Base-by-base conservation (phyloP, 352 stramenopile species). In the Pythium phragmiticola region DNA sequence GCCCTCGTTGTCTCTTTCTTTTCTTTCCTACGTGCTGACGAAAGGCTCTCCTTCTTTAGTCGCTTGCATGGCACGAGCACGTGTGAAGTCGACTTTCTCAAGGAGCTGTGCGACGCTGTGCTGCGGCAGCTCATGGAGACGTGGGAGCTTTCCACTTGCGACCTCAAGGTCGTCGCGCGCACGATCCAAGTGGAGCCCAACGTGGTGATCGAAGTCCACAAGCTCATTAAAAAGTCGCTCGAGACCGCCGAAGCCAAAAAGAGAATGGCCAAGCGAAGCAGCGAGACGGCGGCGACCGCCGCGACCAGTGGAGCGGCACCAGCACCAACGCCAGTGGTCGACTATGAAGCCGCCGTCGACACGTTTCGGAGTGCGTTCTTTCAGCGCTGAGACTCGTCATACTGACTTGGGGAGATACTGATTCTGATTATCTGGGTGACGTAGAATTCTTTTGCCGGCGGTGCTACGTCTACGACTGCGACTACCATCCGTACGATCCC, bases 401-500 rank as follows among this genome's bases (percentile, higher is more conserved):
- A 7, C 7, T 14, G 21, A 33, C n/a, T 30, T 33, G 17, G 13
- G 19, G 4, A 14, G n/a, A 50, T 26, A 30, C 39, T 26, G 45
- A 50, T 50, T 13, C 6, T 3, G 37, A 50, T n/a, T 13, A n/a
- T 12, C 19, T 13, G 6, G 45, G 13, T 7, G 4, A 50, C 37
- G 14, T 56, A 91, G 81, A 77, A 49, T 71, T 94, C 33, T 91
- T 93, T 37, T 94, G 86, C 62, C 75, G 84, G 28, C 70, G 79
- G n/a, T 94, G 86, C 65, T 92, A 87, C 64, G 75, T 88, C 13
- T 94, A 94, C 54, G 86, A 94, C 65, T 94, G 86, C 50, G 80
- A 94, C 59, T 92, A 93, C 57, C 86, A 94, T 56, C 82, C 80
- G 4, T 57, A 61, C 43, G 54, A 66, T 45, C 89, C 77, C 28